A percentile compares a stretch with the other conserved stretches of the same genome.
phyloP scores from a whole-genome alignment of 768 basidiomycete genomes.

The Lyophyllum atratum region DNA sequence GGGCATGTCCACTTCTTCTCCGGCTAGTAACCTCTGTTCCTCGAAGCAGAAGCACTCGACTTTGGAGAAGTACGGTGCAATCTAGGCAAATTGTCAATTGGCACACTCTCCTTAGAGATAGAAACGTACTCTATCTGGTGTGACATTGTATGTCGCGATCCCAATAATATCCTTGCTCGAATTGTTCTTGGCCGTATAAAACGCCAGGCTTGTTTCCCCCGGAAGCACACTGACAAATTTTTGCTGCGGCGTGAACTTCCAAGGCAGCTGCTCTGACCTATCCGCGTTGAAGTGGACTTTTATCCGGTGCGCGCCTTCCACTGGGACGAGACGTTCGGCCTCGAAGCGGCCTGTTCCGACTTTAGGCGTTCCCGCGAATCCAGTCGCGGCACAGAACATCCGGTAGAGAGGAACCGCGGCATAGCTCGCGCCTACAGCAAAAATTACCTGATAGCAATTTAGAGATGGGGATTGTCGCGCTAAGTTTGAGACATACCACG shows the following conservation, averaged over 20 bases:
- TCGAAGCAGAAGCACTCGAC: constrained; percentile 99
- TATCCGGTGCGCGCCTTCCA: constrained; percentile 70
- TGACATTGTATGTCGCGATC: constrained; percentile 98
- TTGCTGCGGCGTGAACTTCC: constrained; percentile 92
- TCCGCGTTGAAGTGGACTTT: constrained; percentile 97
- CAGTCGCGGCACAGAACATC: constrained; percentile 97
- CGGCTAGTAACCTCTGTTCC: constrained; percentile 92
- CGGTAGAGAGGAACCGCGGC: constrained; percentile 97
- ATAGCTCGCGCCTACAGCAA: constrained; percentile 86
- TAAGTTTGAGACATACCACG: constrained; percentile 51
- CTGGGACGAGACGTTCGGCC: constrained; percentile 80
- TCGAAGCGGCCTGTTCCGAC: constrained; percentile 85
- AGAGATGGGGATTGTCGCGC: neutral
- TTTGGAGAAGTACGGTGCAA: constrained; percentile 98
- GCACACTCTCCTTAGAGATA: neutral
- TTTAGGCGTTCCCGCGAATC: constrained; percentile 93
- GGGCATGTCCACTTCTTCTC: constrained; percentile 98
- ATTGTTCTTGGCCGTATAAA: constrained; percentile 91
- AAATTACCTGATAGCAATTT: constrained; percentile 58
- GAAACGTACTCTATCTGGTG: constrained; percentile 83
- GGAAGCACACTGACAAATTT: constrained; percentile 88
- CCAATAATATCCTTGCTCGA: constrained; percentile 90
- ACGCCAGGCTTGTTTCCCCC: constrained; percentile 94
- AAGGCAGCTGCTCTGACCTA: constrained; percentile 84
- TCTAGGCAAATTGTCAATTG: constrained; percentile 44